A percentile compares a stretch with the other conserved stretches of the same genome.
These are phyloP conservation scores for Boletus coccyginus DNA, from an alignment of 768 basidiomycete genomes.

Conservation along the genomic window DNA sequence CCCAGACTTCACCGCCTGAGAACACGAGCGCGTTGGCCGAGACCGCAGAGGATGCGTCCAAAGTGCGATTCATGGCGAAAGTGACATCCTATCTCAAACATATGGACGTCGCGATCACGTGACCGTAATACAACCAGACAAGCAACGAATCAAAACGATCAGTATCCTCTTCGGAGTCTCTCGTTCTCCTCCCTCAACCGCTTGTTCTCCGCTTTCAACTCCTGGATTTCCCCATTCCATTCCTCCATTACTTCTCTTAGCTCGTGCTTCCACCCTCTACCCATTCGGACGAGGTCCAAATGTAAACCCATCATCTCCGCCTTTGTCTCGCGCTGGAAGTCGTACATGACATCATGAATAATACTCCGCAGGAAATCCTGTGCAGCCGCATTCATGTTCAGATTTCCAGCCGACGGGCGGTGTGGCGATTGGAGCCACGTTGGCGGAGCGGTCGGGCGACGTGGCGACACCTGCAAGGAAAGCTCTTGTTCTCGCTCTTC, in stretches of 20 bases:
- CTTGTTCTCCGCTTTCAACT: conserved; percentile 44
- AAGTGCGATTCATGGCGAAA: conserved; percentile 3
- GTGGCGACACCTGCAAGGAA: conserved; percentile 59
- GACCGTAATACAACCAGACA: neutral
- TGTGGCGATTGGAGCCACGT: conserved; percentile 41
- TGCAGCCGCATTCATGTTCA: conserved; percentile 31
- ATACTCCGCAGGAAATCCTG: conserved; percentile 64
- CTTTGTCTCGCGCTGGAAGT: conserved; percentile 66
- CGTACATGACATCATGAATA: conserved; percentile 69
- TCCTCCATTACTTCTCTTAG: conserved; percentile 60
- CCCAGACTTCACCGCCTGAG: conserved; percentile 25
- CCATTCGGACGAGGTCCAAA: conserved; percentile 70
- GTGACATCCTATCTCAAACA: too few relatives aligned
- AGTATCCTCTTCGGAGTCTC: conserved; percentile 46
- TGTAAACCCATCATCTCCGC: conserved; percentile 76
- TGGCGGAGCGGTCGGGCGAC: conserved; percentile 37
- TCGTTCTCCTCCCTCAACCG: conserved; percentile 67
- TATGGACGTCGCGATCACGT: conserved; percentile 9
- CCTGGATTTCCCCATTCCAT: conserved; percentile 53
- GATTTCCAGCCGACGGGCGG: conserved; percentile 24
- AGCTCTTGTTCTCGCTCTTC: conserved; percentile 33
- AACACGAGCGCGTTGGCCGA: conserved; percentile 30
- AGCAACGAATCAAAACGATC: neutral
- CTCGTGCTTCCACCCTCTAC: conserved; percentile 65
- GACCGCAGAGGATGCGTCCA: conserved; percentile 10